Conservation (phyloP, 1,139 yeast species). For the Pneumocystis jirovecii region DNA sequence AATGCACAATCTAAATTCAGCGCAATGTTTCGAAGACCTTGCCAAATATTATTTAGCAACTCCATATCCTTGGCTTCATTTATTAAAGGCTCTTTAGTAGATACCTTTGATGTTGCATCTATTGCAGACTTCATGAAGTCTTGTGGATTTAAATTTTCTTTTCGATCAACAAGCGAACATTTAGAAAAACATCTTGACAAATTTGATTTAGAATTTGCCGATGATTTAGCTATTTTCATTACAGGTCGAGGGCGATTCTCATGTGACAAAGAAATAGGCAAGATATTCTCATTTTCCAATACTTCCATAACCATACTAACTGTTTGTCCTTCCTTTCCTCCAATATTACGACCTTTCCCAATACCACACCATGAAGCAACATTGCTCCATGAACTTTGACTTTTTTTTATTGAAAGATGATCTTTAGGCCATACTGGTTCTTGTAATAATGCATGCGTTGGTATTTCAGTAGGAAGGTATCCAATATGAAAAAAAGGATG, state of each 20-base stretch:
- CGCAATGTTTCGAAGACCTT: not conserved
- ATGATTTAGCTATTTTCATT: not conserved
- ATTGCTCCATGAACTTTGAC: slow-evolving; percentile 6
- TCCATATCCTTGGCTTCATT: not conserved
- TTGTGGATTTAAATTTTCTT: slow-evolving; percentile 7
- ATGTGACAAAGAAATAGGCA: slow-evolving; percentile 6
- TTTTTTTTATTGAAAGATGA: slow-evolving; percentile 3
- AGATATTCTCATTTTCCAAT: slow-evolving; percentile 9
- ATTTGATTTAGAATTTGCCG: not conserved
- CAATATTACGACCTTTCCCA: slow-evolving; percentile 11
- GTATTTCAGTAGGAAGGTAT: slow-evolving; percentile 61
- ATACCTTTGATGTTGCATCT: not conserved
- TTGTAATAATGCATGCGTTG: slow-evolving; percentile 45
- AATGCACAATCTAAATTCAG: not conserved
- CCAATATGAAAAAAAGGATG: slow-evolving; percentile 70
- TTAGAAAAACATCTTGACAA: not conserved
- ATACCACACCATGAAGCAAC: slow-evolving; percentile 12
- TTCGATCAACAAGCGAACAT: not conserved
- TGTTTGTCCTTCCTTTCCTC: slow-evolving; percentile 6
- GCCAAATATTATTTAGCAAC: not conserved
- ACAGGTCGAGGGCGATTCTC: not conserved
- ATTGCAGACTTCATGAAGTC: slow-evolving; percentile 2
- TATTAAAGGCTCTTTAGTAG: not conserved
- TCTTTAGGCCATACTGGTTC: slow-evolving; percentile 31
- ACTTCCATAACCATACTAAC: slow-evolving; percentile 8